Percentiles rank a stretch among this genome's conserved stretches.
These are phyloP conservation scores for Xylaria hypoxylon DNA, from an alignment of 2,329 filamentous ascomycete genomes.

Conservation along the genomic window DNA sequence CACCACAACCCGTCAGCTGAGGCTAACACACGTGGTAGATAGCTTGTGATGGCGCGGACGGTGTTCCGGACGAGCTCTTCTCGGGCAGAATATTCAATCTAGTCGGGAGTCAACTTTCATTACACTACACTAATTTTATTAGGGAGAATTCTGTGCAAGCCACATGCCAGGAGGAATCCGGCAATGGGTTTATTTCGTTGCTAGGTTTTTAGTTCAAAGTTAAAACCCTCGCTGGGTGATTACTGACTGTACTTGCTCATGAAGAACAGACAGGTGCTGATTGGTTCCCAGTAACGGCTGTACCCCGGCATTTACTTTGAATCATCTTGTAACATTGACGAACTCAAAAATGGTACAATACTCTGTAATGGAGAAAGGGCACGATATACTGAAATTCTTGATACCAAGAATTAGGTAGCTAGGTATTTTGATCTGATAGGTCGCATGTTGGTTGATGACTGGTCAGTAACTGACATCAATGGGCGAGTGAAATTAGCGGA, in stretches of 20 bases:
- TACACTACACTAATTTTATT: background rate
- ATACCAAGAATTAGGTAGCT: constrained; percentile 1
- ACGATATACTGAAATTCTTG: background rate
- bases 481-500: background rate
- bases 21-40: constrained; percentile 5
- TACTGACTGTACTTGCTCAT: background rate
- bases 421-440: background rate
- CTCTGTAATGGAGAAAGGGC: too few species aligned
- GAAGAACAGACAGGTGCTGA: background rate
- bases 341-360: background rate
- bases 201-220: background rate
- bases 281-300: constrained; percentile 1
- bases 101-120: background rate
- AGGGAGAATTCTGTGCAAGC: background rate
- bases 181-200: too few species aligned
- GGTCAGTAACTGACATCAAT: background rate
- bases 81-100: background rate
- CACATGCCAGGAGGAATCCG: background rate
- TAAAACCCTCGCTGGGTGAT: background rate
- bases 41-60: background rate
- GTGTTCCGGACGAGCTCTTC: constrained; percentile 2
- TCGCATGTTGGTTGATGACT: constrained; percentile 3
- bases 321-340: background rate
- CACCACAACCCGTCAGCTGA: background rate
- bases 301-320: background rate